A percentile compares a stretch with the other conserved stretches of the same genome.
Conservation (phyloP, 2,329 filamentous ascomycete species). For the Curvularia verruculosa region DNA sequence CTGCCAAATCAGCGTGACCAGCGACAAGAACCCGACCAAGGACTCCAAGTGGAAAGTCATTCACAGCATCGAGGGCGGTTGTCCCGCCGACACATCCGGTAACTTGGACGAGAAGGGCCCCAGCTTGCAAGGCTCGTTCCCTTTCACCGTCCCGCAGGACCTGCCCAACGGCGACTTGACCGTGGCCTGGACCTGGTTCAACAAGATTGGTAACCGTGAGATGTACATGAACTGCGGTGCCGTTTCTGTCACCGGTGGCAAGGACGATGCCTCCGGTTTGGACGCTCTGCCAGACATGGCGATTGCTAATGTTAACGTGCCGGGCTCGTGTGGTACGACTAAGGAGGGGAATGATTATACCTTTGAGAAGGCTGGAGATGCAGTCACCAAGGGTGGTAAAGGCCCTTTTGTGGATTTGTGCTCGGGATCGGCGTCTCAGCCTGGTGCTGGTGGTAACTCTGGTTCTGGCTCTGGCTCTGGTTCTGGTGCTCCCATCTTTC, state of each 20-base stretch:
- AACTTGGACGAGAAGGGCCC: constrained; percentile 47
- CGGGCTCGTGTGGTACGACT: constrained; percentile 56
- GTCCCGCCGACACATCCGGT: constrained; percentile 57
- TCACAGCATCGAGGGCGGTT: constrained; percentile 84
- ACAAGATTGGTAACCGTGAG: constrained; percentile 85
- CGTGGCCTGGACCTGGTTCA: constrained; percentile 91
- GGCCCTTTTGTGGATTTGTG: constrained; percentile 38
- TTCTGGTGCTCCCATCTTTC: not conserved
- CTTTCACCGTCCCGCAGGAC: constrained; percentile 65
- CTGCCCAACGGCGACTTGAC: constrained; percentile 76
- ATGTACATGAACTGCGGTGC: constrained; percentile 88
- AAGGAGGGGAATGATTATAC: constrained; percentile 51
- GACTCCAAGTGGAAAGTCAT: constrained; percentile 83
- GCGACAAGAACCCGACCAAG: constrained; percentile 71
- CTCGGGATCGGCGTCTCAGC: constrained; percentile 18
- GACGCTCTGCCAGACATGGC: constrained; percentile 72
- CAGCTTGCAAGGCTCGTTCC: constrained; percentile 38
- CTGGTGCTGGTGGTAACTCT: constrained; percentile 4
- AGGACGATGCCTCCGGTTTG: constrained; percentile 60
- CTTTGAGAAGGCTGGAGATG: constrained; percentile 70
- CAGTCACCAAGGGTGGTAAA: constrained; percentile 46
- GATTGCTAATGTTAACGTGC: constrained; percentile 66
- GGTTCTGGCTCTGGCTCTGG: not conserved
- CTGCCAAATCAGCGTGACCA: constrained; percentile 84
- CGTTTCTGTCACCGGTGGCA: constrained; percentile 65